Percentiles rank a stretch among this genome's conserved stretches.
These are phyloP conservation scores for Graphiopsis chlorocephala DNA, from an alignment of 2,329 filamentous ascomycete genomes.

Conservation along the genomic window DNA sequence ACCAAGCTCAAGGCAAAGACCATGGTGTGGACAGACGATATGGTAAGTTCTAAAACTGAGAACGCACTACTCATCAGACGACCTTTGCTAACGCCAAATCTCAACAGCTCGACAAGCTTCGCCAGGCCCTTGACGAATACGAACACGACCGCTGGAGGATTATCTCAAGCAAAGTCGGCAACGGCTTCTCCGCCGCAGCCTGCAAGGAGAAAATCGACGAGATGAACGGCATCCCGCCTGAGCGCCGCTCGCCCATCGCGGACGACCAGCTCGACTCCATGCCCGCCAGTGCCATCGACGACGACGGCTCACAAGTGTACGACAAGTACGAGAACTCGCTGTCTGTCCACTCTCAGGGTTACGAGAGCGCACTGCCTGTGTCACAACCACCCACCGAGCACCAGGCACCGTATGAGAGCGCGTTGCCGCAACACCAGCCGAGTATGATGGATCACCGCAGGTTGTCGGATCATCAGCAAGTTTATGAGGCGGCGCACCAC, in stretches of 20 bases:
- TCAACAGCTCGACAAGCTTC: constrained; percentile 70
- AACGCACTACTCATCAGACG: neutral
- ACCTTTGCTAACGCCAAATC: constrained; percentile 3
- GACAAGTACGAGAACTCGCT: constrained; percentile 15
- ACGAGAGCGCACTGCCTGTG: neutral
- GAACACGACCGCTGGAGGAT: constrained; percentile 92
- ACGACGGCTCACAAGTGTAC: constrained; percentile 5
- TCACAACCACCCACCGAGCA: neutral
- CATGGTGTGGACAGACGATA: constrained; percentile 89
- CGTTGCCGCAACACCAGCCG: neutral
- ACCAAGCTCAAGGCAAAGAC: constrained; percentile 94
- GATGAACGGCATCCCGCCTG: constrained; percentile 38
- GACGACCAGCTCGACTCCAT: constrained; percentile 20
- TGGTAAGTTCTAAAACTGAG: constrained; percentile 56
- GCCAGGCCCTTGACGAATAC: constrained; percentile 75
- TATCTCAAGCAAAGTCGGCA: constrained; percentile 85
- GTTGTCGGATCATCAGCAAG: constrained; percentile 6
- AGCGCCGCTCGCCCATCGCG: constrained; percentile 11
- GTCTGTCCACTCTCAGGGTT: constrained; percentile 11
- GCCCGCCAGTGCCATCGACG: constrained; percentile 10
- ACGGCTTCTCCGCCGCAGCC: constrained; percentile 80
- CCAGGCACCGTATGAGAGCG: constrained; percentile 4
- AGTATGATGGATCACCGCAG: neutral
- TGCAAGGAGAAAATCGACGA: constrained; percentile 78
- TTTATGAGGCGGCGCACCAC: neutral